phyloP scores from a whole-genome alignment of 2,329 filamentous ascomycete genomes.

The Calonectria hongkongensis region DNA sequence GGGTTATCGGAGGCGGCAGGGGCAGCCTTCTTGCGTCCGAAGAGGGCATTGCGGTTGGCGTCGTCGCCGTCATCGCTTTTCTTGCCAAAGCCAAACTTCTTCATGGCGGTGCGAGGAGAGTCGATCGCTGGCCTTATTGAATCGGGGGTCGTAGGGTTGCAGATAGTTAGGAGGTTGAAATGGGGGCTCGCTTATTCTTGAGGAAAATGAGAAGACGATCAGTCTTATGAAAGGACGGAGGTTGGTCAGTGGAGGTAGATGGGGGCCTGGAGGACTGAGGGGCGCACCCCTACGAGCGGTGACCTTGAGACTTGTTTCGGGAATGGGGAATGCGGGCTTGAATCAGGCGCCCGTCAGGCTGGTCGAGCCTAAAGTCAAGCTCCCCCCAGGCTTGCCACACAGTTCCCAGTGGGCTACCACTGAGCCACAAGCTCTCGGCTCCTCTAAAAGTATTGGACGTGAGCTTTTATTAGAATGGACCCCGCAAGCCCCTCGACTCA shows the following conservation, averaged over 20 bases:
- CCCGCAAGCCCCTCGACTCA: slow-evolving; percentile 34
- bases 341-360: slow-evolving; percentile 47
- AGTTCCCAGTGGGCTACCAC: slow-evolving; percentile 13
- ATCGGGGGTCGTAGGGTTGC: slow-evolving; percentile 8
- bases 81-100: slow-evolving; percentile 76
- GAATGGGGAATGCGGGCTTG: slow-evolving; percentile 46
- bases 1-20: slow-evolving; percentile 71
- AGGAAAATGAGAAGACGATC: slow-evolving; percentile 35
- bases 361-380: slow-evolving; percentile 45
- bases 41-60: slow-evolving; percentile 69
- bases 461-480: slow-evolving; percentile 36
- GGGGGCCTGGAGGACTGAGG: slow-evolving; percentile 19
- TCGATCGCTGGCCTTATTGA: background rate
- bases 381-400: slow-evolving; percentile 37
- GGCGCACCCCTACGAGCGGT: slow-evolving; percentile 51
- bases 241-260: slow-evolving; percentile 39
- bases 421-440: slow-evolving; percentile 41
- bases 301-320: slow-evolving; percentile 48
- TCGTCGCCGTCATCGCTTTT: slow-evolving; percentile 72
- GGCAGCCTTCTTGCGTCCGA: slow-evolving; percentile 72
- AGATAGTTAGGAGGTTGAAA: slow-evolving; percentile 40
- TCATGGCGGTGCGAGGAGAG: slow-evolving; percentile 64
- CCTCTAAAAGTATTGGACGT: slow-evolving; percentile 42
- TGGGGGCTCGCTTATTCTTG: slow-evolving; percentile 37
- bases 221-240: slow-evolving; percentile 35